Conservation (phyloP, 192 early-diverging fungal genomes). For the Umbelopsis sp. region DNA sequence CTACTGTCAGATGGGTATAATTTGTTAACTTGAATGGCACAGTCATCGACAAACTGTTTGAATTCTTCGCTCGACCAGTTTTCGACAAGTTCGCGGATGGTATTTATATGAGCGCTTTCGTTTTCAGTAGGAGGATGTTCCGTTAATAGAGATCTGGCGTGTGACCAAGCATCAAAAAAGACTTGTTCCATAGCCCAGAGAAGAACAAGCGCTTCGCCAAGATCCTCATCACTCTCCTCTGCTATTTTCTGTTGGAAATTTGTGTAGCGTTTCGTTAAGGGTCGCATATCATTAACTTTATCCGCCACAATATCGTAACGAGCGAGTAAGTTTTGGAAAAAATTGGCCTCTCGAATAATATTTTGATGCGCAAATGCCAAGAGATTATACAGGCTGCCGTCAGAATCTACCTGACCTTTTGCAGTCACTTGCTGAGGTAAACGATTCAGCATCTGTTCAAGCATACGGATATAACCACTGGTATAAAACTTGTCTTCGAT, state of each 20-base stretch:
- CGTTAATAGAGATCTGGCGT: constrained; percentile 17
- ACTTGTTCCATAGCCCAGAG: constrained; percentile 32
- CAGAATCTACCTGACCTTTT: background rate
- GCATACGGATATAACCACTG: constrained; percentile 23
- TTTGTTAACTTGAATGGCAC: constrained; percentile 13
- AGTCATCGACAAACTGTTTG: constrained; percentile 24
- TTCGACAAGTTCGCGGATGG: constrained; percentile 17
- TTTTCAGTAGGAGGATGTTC: background rate
- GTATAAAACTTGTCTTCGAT: constrained; percentile 29
- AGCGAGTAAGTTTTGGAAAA: constrained; percentile 21
- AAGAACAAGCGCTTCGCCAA: constrained; percentile 21
- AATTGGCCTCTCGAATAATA: constrained; percentile 21
- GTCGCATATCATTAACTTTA: background rate
- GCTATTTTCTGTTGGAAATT: constrained; percentile 27
- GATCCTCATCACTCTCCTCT: constrained; percentile 11
- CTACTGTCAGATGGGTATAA: background rate
- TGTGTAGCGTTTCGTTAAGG: constrained; percentile 18
- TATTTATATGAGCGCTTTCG: background rate
- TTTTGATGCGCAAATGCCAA: constrained; percentile 26
- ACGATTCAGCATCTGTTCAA: constrained; percentile 20
- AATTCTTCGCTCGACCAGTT: constrained; percentile 29
- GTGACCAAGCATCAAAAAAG: constrained; percentile 30
- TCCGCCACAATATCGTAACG: background rate
- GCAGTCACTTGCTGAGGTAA: background rate
- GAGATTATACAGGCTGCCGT: constrained; percentile 7